These are phyloP conservation scores for Pleurotus giganteus DNA, from an alignment of 768 basidiomycete species.

Conservation along the genomic window DNA sequence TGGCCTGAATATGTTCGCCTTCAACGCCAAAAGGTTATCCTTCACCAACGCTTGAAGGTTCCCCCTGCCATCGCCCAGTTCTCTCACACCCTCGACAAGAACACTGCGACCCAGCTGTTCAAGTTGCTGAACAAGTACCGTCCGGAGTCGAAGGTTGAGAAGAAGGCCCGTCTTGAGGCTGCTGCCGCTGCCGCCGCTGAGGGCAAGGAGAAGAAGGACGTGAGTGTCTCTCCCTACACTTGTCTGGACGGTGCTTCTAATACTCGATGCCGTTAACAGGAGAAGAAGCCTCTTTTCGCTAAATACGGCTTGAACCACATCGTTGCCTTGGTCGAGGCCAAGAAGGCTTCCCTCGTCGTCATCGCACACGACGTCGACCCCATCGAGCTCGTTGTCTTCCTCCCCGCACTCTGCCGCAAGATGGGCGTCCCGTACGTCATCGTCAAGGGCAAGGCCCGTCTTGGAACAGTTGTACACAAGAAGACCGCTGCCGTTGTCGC, in stretches of 20 bases:
- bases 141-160: constrained; percentile 93
- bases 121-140: constrained; percentile 98
- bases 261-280: constrained; percentile 35
- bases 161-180: constrained; percentile 88
- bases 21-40: constrained; percentile 97
- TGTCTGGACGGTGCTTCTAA: not conserved
- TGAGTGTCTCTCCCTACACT: constrained; percentile 31
- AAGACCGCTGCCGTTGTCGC: constrained; percentile 93
- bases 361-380: constrained; percentile 99
- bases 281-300: constrained; percentile 94
- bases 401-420: constrained; percentile 97
- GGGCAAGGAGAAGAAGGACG: constrained; percentile 62
- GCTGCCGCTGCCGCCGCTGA: constrained; percentile 77
- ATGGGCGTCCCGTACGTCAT: constrained; percentile 99
- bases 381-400: constrained; percentile 97
- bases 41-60: constrained; percentile 96
- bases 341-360: constrained; percentile 95
- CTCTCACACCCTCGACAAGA: constrained; percentile 97
- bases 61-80: constrained; percentile 98
- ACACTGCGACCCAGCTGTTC: constrained; percentile 97
- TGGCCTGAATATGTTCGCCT: constrained; percentile 99
- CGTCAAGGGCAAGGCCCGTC: constrained; percentile 97
- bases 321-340: constrained; percentile 93
- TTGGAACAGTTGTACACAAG: constrained; percentile 98
- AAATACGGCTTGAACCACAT: constrained; percentile 98